Percentiles rank a stretch among this genome's conserved stretches.
Evolutionary conservation across 768 basidiomycete genomes (phyloP).

Genomic region (Rhodosporidiobolus odoratus): DNA sequence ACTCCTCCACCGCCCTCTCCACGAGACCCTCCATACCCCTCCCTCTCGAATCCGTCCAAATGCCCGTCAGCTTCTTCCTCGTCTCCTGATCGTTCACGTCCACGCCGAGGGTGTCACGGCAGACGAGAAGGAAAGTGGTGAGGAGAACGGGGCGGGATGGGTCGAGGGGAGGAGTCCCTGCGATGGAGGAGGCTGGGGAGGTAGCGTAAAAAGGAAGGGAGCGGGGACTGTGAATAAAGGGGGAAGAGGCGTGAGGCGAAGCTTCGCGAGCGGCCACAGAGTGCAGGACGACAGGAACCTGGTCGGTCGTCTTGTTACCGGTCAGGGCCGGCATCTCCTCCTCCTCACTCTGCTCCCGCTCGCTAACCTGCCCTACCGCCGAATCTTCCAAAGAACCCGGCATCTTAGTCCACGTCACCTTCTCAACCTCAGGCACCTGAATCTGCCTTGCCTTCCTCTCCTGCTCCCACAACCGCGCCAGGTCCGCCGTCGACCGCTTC

Average conservation of each 20-base stretch:
- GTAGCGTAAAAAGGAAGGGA: neutral
- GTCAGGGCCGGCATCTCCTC: too few relatives aligned
- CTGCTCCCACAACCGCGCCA: too few relatives aligned
- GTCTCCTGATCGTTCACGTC: neutral
- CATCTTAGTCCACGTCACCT: too few relatives aligned
- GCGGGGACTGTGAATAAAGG: neutral
- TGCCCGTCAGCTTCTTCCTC: neutral
- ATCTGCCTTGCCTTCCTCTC: too few relatives aligned
- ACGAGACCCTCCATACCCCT: conserved; percentile 1
- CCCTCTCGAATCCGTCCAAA: conserved; percentile 3
- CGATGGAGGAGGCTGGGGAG: neutral
- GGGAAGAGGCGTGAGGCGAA: neutral
- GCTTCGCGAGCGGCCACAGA: too few relatives aligned
- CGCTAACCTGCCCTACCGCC: too few relatives aligned
- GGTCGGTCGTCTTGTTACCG: too few relatives aligned
- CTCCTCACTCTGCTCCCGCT: too few relatives aligned
- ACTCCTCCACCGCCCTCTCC: conserved; percentile 8
- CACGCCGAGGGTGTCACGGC: conserved; percentile 3
- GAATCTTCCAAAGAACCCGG: too few relatives aligned
- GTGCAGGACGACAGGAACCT: too few relatives aligned
- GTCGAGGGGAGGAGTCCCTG: neutral
- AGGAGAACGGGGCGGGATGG: conserved; percentile 7
- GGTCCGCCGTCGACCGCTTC: too few relatives aligned
- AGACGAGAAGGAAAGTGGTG: conserved; percentile 5
- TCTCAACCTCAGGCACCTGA: too few relatives aligned